A percentile compares a stretch with the other conserved stretches of the same genome.
These are phyloP conservation scores for Phytophthora niederhauseri DNA, from an alignment of 352 stramenopile genomes.

Conservation along the genomic window DNA sequence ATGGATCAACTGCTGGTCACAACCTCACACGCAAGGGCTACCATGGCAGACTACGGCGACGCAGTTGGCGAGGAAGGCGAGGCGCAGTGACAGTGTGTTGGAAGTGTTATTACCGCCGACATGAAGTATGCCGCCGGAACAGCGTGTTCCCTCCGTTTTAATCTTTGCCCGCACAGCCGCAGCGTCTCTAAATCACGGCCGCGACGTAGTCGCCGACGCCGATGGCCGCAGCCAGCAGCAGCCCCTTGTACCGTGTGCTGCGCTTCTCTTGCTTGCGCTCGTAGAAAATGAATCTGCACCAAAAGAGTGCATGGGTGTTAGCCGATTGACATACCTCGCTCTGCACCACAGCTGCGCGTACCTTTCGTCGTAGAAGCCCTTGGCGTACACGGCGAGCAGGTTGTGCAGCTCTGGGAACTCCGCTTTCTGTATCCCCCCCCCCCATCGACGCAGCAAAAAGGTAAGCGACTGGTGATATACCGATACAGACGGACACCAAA, in stretches of 20 bases:
- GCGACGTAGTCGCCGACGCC: constrained; percentile 64
- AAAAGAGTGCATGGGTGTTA: neutral
- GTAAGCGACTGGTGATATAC: neutral
- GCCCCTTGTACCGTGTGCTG: constrained; percentile 58
- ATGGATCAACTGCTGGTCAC: too few relatives aligned
- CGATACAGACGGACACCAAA: neutral
- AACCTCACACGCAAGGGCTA: too few relatives aligned
- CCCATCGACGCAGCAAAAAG: neutral
- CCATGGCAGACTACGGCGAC: too few relatives aligned
- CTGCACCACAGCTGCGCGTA: constrained; percentile 15
- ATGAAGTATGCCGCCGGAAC: too few relatives aligned
- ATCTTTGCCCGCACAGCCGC: neutral
- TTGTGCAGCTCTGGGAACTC: constrained; percentile 69
- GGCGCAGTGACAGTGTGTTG: too few relatives aligned
- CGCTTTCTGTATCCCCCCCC: constrained; percentile 34
- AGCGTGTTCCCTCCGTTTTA: too few relatives aligned
- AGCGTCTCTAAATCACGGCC: constrained; percentile 39
- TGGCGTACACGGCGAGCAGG: constrained; percentile 66
- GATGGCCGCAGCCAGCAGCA: constrained; percentile 53
- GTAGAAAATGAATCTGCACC: constrained; percentile 55
- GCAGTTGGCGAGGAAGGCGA: too few relatives aligned
- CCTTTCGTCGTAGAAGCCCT: constrained; percentile 75
- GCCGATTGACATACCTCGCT: neutral
- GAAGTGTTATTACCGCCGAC: too few relatives aligned
- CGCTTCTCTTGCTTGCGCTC: constrained; percentile 63